Base-by-base conservation (phyloP, 1,284 basidiomycete genomes). In the Cryptococcus amylolentus region DNA sequence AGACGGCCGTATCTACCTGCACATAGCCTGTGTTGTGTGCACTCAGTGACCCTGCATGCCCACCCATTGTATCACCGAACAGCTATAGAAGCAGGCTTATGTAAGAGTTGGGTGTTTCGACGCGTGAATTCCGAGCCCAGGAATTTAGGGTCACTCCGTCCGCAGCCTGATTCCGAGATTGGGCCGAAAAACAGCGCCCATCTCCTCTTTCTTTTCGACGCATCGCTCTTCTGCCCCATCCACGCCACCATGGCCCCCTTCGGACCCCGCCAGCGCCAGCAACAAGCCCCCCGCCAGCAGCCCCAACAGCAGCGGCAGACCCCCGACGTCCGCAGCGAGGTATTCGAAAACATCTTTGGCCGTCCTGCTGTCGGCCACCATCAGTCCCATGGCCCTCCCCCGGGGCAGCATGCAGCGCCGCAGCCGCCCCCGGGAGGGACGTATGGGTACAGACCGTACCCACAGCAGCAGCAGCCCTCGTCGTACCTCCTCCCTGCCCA, bases 281-380 rank as follows among this genome's bases (percentile, higher is more conserved):
- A 50, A 23, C 54, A 14, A 45, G 37, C 27, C 52, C 52, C 56
- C 53, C 38, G 39, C 31, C 31, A 20, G 54, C 43, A 1, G 35
- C 48, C 1, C 42, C 46, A 16, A 42, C 41, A 12, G 5, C n/a
- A 14, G 39, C 6, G 39, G 31, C 31, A 39, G 23, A 43, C 46
- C 54, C 64, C n/a, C 57, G 67, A 60, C 38, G 61, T 57, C 40
- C 60, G 74, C 49, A 74, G 74, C 60, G 72, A 76, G 47, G 75
- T 68, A 8, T 78, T 78, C 57, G 75, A 77, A 51, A 76, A 71
- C 60, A 78, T 78, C 63, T 78, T 78, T 58, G 77, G 77, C 16
- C 53, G 75, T 28, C 72, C 75, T 23, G 69, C 75, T 5, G 73
- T 67, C 6, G 71, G 65, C 0, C 77, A 78, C 66, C 77, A 78